Evolutionary conservation across 2,329 filamentous ascomycete genomes (phyloP), one percentile per base, ranked within the genome.

Genomic region (Zymoseptoria tritici): DNA sequence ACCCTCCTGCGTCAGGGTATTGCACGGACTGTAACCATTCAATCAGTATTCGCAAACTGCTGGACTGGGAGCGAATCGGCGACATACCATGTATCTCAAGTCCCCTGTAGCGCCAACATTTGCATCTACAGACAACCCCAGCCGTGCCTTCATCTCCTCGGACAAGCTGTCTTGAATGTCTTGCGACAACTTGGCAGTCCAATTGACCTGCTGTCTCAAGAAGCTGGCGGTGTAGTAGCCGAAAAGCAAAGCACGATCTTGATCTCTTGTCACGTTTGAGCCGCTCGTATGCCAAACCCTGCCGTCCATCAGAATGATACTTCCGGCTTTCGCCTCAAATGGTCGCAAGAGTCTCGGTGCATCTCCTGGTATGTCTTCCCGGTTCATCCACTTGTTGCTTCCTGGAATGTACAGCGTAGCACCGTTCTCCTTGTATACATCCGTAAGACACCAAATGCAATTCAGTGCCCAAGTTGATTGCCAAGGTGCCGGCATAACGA

Each of bases 211-310:
- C 20, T 62, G 26, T 9, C 57, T 49, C 4, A 60, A 54, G 29
- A 50, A 52, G 20, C 50, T 51, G 9, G 59, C 59, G 8, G 56
- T 54, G 57, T 62, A 62, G 36, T 62, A 62, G 16, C 53, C 60
- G 42, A 62, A 62, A 9, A 62, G 46, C 54, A 60, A n/a, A 11
- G 57, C 60, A 20, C 57, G 54, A 58, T 62, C 54, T 46, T 60
- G 24, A 49, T 60, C 52, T 24, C 49, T 52, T 20, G 60, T 55
- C n/a, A 59, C 42, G 31, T 62, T 62, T 9, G 57, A 50, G 19
- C 60, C 57, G 9, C 54, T 57, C 16, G 60, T 62, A 52, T 62
- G 60, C 60, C 60, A 62, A 7, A 60, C 57, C n/a, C 20, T 62
- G n/a, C 60, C 57, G 42, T 62, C 60, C 60, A 62, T 57, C 22